Evolutionary conservation across 495 filamentous ascomycete species (phyloP).

Genomic region (Tetracladium setigerum): DNA sequence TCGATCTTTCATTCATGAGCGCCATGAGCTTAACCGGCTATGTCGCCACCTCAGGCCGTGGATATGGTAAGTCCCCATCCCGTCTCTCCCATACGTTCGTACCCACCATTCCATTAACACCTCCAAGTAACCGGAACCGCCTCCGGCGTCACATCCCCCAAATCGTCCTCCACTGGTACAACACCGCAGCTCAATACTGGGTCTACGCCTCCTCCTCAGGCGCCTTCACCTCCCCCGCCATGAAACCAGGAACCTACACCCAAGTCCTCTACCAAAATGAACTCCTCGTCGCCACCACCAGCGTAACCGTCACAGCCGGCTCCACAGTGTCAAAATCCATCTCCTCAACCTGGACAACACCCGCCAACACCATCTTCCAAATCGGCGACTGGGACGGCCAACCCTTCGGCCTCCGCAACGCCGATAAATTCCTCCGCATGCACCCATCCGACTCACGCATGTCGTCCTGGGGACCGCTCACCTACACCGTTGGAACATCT

Average conservation of each 20-base stretch:
- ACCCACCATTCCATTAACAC: too few relatives aligned
- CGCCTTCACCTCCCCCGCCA: conserved; percentile 52
- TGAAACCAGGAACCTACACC: conserved; percentile 61
- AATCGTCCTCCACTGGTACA: conserved; percentile 60
- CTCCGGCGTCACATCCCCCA: conserved; percentile 38
- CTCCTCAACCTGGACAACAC: conserved; percentile 33
- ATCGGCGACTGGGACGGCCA: conserved; percentile 58
- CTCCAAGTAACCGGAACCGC: conserved; percentile 35
- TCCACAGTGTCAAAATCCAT: conserved; percentile 45
- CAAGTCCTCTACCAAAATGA: conserved; percentile 63
- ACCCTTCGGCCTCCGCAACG: conserved; percentile 59
- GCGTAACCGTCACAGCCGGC: conserved; percentile 48
- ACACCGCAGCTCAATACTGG: conserved; percentile 58
- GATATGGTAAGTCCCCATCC: conserved; percentile 35
- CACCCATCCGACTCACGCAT: conserved; percentile 59
- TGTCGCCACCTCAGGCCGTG: conserved; percentile 42
- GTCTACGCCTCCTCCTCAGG: conserved; percentile 42
- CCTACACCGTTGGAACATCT: conserved; percentile 51
- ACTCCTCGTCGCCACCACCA: conserved; percentile 43
- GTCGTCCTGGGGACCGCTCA: conserved; percentile 48
- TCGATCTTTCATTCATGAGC: conserved; percentile 53
- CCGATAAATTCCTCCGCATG: conserved; percentile 57
- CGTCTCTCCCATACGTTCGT: too few relatives aligned
- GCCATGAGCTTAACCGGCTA: conserved; percentile 52
- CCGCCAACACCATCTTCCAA: conserved; percentile 48